Base-by-base conservation (phyloP, 2,329 filamentous ascomycete genomes). In the Ilyonectria sp. region DNA sequence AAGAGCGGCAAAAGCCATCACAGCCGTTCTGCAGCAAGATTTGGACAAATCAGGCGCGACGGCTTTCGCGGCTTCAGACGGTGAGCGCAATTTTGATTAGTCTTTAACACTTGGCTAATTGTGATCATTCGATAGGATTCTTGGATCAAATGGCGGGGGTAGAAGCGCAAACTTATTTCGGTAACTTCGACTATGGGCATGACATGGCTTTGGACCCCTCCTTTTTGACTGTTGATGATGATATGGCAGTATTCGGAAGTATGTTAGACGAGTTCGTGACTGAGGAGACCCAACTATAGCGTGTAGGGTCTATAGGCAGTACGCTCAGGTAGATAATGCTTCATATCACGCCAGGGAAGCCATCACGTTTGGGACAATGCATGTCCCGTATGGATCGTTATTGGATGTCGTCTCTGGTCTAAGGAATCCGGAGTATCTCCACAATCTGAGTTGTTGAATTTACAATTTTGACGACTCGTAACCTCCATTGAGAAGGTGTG, bases 191-290 rank as follows among this genome's bases (percentile, higher is more conserved):
- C 53, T 69, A 58, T 13, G 67, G 57, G 9, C 70, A 72, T 44
- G 54, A 50, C 13, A 63, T 73, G 55, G 49, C 63, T 13, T 37
- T 71, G 6, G 68, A 73, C n/a, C 49, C 63, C 9, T 67, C 53
- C 10, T 65, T 72, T 11, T 33, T 67, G 59, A 26, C 54, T 7
- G 29, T 57, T 19, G 47, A 52, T 9, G 56, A 68, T n/a, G 58
- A 63, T 8, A 40, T 65, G 59, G 31, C 15, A 10, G 26, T 29
- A 33, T 63, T 71, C 26, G 63, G 70, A 35, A 58, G 40, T 17
- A 53, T 59, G 10, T 21, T 68, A 6, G 50, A 61, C 2, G 64
- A 70, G 19, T 58, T 63, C 15, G 50, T 70, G 35, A 53, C n/a
- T 26, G 47, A 43, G 31, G 8, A 33, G 31, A 33, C 26, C 26